Conservation (phyloP, 176 grass and related monocot genomes). For the Zoysia japonica region DNA sequence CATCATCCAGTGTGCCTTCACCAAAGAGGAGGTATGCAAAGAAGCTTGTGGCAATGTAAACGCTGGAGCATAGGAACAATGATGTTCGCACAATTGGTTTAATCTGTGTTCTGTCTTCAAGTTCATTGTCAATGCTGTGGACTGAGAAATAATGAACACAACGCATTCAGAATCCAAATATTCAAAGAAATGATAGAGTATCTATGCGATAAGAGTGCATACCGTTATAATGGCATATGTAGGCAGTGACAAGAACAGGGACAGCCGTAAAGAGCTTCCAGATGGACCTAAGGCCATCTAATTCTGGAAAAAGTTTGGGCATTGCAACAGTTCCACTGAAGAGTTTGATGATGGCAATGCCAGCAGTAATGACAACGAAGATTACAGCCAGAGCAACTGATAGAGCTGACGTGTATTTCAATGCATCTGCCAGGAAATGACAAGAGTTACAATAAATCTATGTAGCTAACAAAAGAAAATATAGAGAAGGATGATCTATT, state of each 20-base stretch:
- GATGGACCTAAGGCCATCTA: constrained; percentile 58
- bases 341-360: constrained; percentile 69
- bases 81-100: constrained; percentile 64
- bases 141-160: constrained; percentile 56
- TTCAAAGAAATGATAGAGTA: constrained; percentile 20
- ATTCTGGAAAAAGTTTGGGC: constrained; percentile 74
- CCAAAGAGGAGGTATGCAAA: constrained; percentile 93
- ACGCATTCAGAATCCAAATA: constrained; percentile 36
- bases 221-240: constrained; percentile 91
- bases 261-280: constrained; percentile 88
- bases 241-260: constrained; percentile 87
- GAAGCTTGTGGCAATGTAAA: constrained; percentile 83
- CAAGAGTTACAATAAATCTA: constrained; percentile 29
- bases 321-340: constrained; percentile 56
- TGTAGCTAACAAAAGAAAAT: not conserved
- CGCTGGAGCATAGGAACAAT: constrained; percentile 60
- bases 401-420: constrained; percentile 83
- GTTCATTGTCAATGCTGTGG: constrained; percentile 85
- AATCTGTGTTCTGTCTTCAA: constrained; percentile 65
- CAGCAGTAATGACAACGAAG: constrained; percentile 80
- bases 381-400: constrained; percentile 83
- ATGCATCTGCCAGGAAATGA: constrained; percentile 62
- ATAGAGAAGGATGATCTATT: constrained; percentile 26
- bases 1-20: constrained; percentile 71
- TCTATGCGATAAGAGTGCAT: constrained; percentile 3